These are phyloP conservation scores for Podaxis sp. DNA, from an alignment of 768 basidiomycete genomes.

Conservation along the genomic window DNA sequence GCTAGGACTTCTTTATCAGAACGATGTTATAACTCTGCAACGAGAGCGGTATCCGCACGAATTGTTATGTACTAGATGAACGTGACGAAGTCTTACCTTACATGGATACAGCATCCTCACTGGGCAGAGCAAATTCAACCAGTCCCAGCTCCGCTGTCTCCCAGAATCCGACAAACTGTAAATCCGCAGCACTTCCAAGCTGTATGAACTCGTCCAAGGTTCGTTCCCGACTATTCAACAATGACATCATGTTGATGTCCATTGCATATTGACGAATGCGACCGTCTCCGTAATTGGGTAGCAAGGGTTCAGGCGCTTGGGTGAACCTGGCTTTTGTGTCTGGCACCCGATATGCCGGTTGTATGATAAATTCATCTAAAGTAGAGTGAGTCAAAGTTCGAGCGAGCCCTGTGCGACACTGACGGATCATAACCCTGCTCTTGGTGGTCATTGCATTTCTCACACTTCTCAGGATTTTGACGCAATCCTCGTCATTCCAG, in stretches of 20 bases:
- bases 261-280: slow-evolving; percentile 34
- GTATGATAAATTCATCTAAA: slow-evolving; percentile 34
- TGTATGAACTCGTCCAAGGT: slow-evolving; percentile 34
- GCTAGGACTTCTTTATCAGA: neutral
- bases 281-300: slow-evolving; percentile 44
- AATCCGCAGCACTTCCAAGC: slow-evolving; percentile 25
- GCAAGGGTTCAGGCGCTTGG: slow-evolving; percentile 39
- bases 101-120: neutral
- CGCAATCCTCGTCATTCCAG: slow-evolving; percentile 33
- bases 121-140: slow-evolving; percentile 19
- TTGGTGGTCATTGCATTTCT: slow-evolving; percentile 28
- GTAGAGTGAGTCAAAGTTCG: neutral
- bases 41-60: neutral
- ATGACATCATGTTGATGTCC: slow-evolving; percentile 42
- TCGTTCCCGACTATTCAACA: slow-evolving; percentile 39
- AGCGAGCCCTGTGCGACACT: slow-evolving; percentile 11
- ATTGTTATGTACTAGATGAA: neutral
- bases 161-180: slow-evolving; percentile 29
- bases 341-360: slow-evolving; percentile 19
- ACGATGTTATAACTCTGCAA: neutral
- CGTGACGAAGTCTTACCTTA: neutral
- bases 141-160: slow-evolving; percentile 25
- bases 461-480: slow-evolving; percentile 31
- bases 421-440: slow-evolving; percentile 34
- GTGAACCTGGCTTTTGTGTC: neutral